A percentile compares a stretch with the other conserved stretches of the same genome.
These are phyloP conservation scores for Euptelea pleiosperma DNA, from an alignment of 164 flowering plant species.

Conservation along the genomic window DNA sequence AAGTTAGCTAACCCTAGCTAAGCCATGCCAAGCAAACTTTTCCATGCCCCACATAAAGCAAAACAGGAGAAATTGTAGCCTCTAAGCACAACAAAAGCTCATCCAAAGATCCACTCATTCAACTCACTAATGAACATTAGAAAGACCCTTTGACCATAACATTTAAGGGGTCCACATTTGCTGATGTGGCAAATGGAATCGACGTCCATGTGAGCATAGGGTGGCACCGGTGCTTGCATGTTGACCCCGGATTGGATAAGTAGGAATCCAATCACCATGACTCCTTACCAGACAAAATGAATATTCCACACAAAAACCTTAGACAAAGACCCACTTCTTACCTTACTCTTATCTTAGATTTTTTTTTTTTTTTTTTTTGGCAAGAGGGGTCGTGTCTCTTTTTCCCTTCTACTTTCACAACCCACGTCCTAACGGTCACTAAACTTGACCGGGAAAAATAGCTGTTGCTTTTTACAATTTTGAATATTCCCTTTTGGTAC, in stretches of 20 bases:
- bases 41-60: slow-evolving; percentile 20
- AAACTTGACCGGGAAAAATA: slow-evolving; percentile 24
- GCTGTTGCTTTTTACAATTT: slow-evolving; percentile 36
- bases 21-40: slow-evolving; percentile 6
- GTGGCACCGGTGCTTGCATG: slow-evolving; percentile 17
- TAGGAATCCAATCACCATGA: slow-evolving; percentile 29
- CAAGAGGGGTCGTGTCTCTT: slow-evolving; percentile 29
- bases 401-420: slow-evolving; percentile 20
- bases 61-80: slow-evolving; percentile 33
- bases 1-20: neutral
- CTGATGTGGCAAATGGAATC: slow-evolving; percentile 16
- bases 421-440: slow-evolving; percentile 25
- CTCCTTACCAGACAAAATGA: slow-evolving; percentile 46
- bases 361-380: too few species aligned
- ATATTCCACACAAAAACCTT: slow-evolving; percentile 41
- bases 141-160: slow-evolving; percentile 32
- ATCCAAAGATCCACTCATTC: slow-evolving; percentile 17
- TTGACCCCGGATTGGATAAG: slow-evolving; percentile 42
- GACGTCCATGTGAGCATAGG: slow-evolving; percentile 6
- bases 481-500: slow-evolving; percentile 51
- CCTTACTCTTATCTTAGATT: slow-evolving; percentile 24
- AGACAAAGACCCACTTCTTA: slow-evolving; percentile 26
- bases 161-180: slow-evolving; percentile 10
- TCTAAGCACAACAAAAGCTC: slow-evolving; percentile 25
- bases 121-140: slow-evolving; percentile 17